Percentiles rank a stretch among this genome's conserved stretches.
phyloP scores from a whole-genome alignment of 352 stramenopile genomes.

The Pilasporangium apinafurcum region DNA sequence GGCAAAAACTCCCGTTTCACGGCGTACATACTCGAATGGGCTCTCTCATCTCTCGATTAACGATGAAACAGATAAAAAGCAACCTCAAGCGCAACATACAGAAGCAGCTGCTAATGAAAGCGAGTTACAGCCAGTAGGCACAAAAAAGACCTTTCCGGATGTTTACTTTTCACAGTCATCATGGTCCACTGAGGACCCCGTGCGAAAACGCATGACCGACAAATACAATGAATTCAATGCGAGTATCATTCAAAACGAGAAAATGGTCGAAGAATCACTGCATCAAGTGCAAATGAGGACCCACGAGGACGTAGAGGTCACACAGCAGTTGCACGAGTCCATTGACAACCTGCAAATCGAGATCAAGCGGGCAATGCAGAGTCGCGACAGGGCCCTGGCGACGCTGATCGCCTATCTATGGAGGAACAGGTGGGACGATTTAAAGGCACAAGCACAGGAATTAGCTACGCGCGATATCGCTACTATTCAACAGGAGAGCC shows the following conservation, averaged over 20 bases:
- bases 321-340: slow-evolving; percentile 21
- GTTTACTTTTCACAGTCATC: too few species aligned
- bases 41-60: too few species aligned
- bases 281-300: slow-evolving; percentile 13
- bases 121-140: too few species aligned
- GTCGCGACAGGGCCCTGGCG: slow-evolving; percentile 33
- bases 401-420: slow-evolving; percentile 28
- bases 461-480: background rate
- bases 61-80: too few species aligned
- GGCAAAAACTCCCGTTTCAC: too few species aligned
- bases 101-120: too few species aligned
- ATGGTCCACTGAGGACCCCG: too few species aligned
- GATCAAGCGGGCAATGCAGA: slow-evolving; percentile 29
- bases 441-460: slow-evolving; percentile 1
- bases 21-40: too few species aligned
- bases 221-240: slow-evolving; percentile 31
- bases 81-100: too few species aligned
- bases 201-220: slow-evolving; percentile 7
- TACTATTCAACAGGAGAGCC: slow-evolving; percentile 1
- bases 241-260: slow-evolving; percentile 32
- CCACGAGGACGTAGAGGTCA: slow-evolving; percentile 12
- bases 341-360: slow-evolving; percentile 23
- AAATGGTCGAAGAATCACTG: slow-evolving; percentile 17
- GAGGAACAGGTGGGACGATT: background rate
- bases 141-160: too few species aligned